These are phyloP conservation scores for Rhizopus microsporus DNA, from an alignment of 371 early-diverging fungal genomes.

Conservation along the genomic window DNA sequence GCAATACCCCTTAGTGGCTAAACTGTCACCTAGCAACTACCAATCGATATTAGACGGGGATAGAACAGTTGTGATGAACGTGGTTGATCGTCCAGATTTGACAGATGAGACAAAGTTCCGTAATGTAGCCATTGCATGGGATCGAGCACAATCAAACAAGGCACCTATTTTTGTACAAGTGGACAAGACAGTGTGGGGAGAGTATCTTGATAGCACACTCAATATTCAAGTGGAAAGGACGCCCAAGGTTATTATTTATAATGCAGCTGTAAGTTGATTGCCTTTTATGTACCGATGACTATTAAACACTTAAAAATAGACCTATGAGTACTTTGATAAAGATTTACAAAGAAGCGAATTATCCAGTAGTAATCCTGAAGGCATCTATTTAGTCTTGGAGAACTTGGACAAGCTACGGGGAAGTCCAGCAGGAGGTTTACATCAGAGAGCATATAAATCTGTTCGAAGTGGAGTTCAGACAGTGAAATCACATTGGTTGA, in stretches of 20 bases:
- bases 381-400: constrained; percentile 12
- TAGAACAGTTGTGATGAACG: constrained; percentile 30
- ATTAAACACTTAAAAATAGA: constrained; percentile 6
- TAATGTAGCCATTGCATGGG: constrained; percentile 17
- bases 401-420: constrained; percentile 12
- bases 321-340: constrained; percentile 9
- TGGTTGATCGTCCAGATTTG: constrained; percentile 24
- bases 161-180: constrained; percentile 24
- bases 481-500: constrained; percentile 28
- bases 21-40: constrained; percentile 37
- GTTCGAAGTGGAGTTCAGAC: constrained; percentile 3
- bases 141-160: neutral
- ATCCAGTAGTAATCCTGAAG: constrained; percentile 14
- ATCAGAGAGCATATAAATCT: constrained; percentile 15
- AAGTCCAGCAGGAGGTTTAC: constrained; percentile 12
- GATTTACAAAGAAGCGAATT: constrained; percentile 5
- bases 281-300: neutral
- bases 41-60: constrained; percentile 33
- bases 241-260: constrained; percentile 20
- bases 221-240: constrained; percentile 4
- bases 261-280: constrained; percentile 16
- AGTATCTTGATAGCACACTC: constrained; percentile 19
- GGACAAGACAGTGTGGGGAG: constrained; percentile 24
- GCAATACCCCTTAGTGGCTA: constrained; percentile 39
- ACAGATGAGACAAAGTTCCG: constrained; percentile 25